Evolutionary conservation across 1,139 yeast species (phyloP).

Genomic region (Hyphopichia burtonii): DNA sequence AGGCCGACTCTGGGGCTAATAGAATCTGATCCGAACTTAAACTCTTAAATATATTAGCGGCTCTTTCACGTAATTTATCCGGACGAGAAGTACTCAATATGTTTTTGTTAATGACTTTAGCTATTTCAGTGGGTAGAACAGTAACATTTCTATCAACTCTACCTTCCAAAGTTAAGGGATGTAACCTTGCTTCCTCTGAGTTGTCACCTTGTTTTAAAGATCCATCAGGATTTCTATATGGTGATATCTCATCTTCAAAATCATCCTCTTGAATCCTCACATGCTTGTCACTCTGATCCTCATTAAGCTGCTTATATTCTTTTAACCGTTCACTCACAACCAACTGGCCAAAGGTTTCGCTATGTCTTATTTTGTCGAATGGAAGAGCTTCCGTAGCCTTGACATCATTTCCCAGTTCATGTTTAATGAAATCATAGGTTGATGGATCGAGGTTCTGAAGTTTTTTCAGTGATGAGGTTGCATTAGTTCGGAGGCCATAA

Average conservation of each 20-base stretch:
- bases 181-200: slow-evolving; percentile 54
- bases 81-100: slow-evolving; percentile 57
- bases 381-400: slow-evolving; percentile 19
- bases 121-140: slow-evolving; percentile 50
- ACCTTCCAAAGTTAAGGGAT: slow-evolving; percentile 47
- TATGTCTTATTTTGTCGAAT: slow-evolving; percentile 28
- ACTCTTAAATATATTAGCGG: slow-evolving; percentile 51
- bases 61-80: slow-evolving; percentile 53
- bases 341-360: slow-evolving; percentile 45
- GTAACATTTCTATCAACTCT: slow-evolving; percentile 46
- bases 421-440: slow-evolving; percentile 7
- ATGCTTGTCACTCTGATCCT: slow-evolving; percentile 11
- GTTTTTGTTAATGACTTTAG: slow-evolving; percentile 58
- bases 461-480: slow-evolving; percentile 2
- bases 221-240: slow-evolving; percentile 41
- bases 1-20: slow-evolving; percentile 47
- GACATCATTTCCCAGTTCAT: background rate
- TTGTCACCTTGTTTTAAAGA: slow-evolving; percentile 42
- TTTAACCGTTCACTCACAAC: slow-evolving; percentile 39
- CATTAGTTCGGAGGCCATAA: background rate
- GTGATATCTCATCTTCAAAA: slow-evolving; percentile 19
- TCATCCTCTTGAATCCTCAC: background rate
- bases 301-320: slow-evolving; percentile 16
- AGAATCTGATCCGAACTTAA: slow-evolving; percentile 53
- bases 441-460: slow-evolving; percentile 4